Base-by-base conservation (phyloP, 148 eudicot species). In the Selenicereus undatus region DNA sequence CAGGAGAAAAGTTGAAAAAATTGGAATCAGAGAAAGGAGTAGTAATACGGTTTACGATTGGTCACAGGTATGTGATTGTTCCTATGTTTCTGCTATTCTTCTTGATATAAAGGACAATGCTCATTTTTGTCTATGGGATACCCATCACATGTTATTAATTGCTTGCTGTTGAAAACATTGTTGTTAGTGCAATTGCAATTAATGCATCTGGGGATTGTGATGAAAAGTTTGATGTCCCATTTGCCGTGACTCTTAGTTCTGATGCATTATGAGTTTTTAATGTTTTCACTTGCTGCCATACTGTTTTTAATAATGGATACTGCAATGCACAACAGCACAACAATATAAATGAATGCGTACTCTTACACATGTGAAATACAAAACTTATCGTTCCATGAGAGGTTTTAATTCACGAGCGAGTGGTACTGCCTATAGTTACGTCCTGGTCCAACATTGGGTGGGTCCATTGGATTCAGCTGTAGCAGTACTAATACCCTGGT, bases 21-120 rank as follows among this genome's bases (percentile, higher is more conserved):
- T 83, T 96, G 83, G 99, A 96, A 82, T 82, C 87, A 74, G 99
- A 96, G 84, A 96, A 96, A 86, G 98, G 99, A 20, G 88, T 96
- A 80, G 88, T 96, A 8, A 86, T 96, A 76, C 91, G 99, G 52
- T 96, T 96, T 82, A 96, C 91, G 89, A 96, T 96, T 81, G 99
- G 99, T 60, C 99, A 96, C 83, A 96, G 97, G 99, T 95, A 81
- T 80, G 76, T 80, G 43, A 35, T 77, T 75, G 26, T 70, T 69
- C 22, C 50, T 62, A 13, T 45, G 64, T 1, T 65, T 66, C 27
- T 64, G 68, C 18, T 29, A 14, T 27, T 48, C n/a, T 18, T n/a
- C 26, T 32, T 66, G 52, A 48, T 48, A 2, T 50, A 24, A 16
- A 2, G 60, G 43, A 45, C 18, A 27, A 3, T 35, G 78, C 82